phyloP scores from a whole-genome alignment of 2,329 filamentous ascomycete species.

The Dactylellina leptospora region DNA sequence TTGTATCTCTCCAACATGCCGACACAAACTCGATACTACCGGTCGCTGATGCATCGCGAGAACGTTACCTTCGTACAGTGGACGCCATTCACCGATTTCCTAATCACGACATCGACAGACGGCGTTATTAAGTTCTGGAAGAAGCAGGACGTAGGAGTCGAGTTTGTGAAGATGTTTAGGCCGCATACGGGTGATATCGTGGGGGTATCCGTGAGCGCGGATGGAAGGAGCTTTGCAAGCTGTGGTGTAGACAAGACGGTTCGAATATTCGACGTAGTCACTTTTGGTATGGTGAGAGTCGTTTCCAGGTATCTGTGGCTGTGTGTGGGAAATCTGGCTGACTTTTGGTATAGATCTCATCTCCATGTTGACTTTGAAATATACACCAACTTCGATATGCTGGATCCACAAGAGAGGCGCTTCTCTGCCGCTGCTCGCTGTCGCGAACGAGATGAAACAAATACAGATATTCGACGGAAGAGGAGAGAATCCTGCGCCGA shows the following conservation, averaged over 20 bases:
- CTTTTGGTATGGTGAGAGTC: slow-evolving; percentile 69
- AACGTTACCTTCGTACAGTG: slow-evolving; percentile 87
- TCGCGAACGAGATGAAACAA: slow-evolving; percentile 76
- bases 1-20: slow-evolving; percentile 92
- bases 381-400: slow-evolving; percentile 79
- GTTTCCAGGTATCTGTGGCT: slow-evolving; percentile 22
- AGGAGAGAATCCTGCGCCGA: slow-evolving; percentile 77
- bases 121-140: slow-evolving; percentile 99
- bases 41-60: slow-evolving; percentile 98
- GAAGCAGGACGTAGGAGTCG: slow-evolving; percentile 86
- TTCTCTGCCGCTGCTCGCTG: slow-evolving; percentile 84
- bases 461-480: slow-evolving; percentile 89
- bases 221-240: slow-evolving; percentile 93
- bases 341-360: slow-evolving; percentile 70
- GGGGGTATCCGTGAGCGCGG: slow-evolving; percentile 83
- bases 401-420: slow-evolving; percentile 90
- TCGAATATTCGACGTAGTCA: slow-evolving; percentile 83
- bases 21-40: slow-evolving; percentile 81
- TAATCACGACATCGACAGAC: slow-evolving; percentile 91
- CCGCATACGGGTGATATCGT: slow-evolving; percentile 87
- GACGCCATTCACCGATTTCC: slow-evolving; percentile 89
- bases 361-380: slow-evolving; percentile 80
- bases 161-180: slow-evolving; percentile 98
- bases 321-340: background rate
- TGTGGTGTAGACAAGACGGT: slow-evolving; percentile 79